phyloP scores from a whole-genome alignment of 2,329 filamentous ascomycete species.

The Nemania abortiva region DNA sequence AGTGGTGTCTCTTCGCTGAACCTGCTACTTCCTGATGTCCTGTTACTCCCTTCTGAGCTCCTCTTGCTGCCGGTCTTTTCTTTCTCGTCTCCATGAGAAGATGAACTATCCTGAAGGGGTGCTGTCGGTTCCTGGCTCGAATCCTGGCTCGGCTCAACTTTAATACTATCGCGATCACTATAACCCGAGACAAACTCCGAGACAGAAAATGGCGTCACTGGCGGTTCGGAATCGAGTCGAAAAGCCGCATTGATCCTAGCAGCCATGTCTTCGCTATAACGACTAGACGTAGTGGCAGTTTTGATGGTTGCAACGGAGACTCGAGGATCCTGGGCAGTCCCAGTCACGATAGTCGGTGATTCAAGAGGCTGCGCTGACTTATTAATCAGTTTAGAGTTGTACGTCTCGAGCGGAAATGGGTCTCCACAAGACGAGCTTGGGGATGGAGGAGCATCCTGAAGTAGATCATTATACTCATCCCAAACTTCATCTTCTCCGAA shows the following conservation, averaged over 20 bases:
- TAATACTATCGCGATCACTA: slow-evolving; percentile 54
- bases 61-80: slow-evolving; percentile 47
- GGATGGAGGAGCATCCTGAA: slow-evolving; percentile 73
- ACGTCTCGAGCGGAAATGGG: slow-evolving; percentile 68
- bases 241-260: slow-evolving; percentile 65
- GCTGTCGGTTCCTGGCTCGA: slow-evolving; percentile 32
- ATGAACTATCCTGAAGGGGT: slow-evolving; percentile 49
- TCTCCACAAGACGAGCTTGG: slow-evolving; percentile 67
- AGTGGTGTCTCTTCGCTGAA: slow-evolving; percentile 71
- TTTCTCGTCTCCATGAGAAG: slow-evolving; percentile 49
- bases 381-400: slow-evolving; percentile 55
- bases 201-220: slow-evolving; percentile 59
- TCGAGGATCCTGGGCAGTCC: slow-evolving; percentile 49
- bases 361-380: slow-evolving; percentile 56
- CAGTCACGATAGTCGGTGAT: slow-evolving; percentile 60
- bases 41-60: slow-evolving; percentile 54
- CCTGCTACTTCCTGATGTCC: slow-evolving; percentile 59
- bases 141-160: slow-evolving; percentile 36
- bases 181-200: slow-evolving; percentile 58
- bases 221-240: slow-evolving; percentile 55
- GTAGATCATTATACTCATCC: slow-evolving; percentile 92
- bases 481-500: slow-evolving; percentile 88
- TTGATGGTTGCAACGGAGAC: slow-evolving; percentile 52
- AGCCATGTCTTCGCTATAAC: slow-evolving; percentile 67
- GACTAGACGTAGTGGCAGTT: slow-evolving; percentile 60